A percentile compares a stretch with the other conserved stretches of the same genome.
phyloP scores from a whole-genome alignment of 352 stramenopile species.

The Pythium pyrilobum region DNA sequence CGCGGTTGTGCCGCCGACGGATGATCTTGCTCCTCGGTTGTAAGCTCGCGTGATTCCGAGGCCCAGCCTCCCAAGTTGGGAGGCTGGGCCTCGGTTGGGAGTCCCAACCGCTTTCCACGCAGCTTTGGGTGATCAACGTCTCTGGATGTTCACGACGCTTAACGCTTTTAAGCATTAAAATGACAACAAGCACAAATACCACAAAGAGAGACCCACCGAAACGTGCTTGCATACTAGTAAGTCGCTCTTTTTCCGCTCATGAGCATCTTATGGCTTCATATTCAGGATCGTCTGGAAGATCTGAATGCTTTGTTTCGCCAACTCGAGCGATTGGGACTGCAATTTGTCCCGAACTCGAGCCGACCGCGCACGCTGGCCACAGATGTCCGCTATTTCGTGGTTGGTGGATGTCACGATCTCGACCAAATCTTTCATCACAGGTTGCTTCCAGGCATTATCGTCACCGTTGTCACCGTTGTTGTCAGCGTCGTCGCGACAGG shows the following conservation, averaged over 20 bases:
- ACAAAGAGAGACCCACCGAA: no score
- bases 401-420: conserved; percentile 54
- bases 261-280: conserved; percentile 3
- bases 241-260: background rate
- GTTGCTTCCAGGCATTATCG: conserved; percentile 19
- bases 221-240: no score
- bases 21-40: conserved; percentile 44
- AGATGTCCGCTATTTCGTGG: conserved; percentile 33
- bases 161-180: no score
- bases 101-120: no score
- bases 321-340: conserved; percentile 51
- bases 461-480: background rate
- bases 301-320: conserved; percentile 52
- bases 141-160: no score
- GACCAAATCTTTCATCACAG: conserved; percentile 53
- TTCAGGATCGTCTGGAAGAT: conserved; percentile 56
- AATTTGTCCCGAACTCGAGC: conserved; percentile 65
- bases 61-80: no score
- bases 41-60: no score
- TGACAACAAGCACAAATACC: no score
- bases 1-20: conserved; percentile 40
- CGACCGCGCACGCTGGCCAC: conserved; percentile 44
- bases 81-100: no score
- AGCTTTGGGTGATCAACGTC: no score
- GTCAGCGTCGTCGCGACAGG: background rate